phyloP scores from a whole-genome alignment of 805 yeast species.

The Yamadazyma insecticola region DNA sequence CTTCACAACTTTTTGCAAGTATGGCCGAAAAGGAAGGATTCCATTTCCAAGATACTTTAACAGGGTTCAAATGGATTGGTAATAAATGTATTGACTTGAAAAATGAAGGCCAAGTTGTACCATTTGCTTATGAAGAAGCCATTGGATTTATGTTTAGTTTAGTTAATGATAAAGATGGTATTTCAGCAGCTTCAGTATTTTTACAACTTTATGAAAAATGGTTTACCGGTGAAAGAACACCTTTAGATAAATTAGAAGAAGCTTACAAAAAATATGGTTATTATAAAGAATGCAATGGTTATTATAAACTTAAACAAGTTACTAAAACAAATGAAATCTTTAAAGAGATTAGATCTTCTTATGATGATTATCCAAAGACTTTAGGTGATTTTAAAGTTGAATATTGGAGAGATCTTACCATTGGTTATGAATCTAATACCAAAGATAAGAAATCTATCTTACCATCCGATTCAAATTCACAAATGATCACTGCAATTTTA shows the following conservation, averaged over 20 bases:
- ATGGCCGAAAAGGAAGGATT: slow-evolving; percentile 64
- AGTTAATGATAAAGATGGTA: slow-evolving; percentile 91
- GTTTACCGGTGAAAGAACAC: slow-evolving; percentile 33
- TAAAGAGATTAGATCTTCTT: slow-evolving; percentile 41
- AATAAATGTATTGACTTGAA: slow-evolving; percentile 77
- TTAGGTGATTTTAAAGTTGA: slow-evolving; percentile 58
- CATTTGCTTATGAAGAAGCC: slow-evolving; percentile 94
- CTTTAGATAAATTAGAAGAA: slow-evolving; percentile 47
- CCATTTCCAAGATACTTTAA: slow-evolving; percentile 72
- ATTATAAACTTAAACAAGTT: slow-evolving; percentile 62
- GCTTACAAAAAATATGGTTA: slow-evolving; percentile 70
- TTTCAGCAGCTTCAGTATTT: slow-evolving; percentile 73
- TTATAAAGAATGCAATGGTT: slow-evolving; percentile 83
- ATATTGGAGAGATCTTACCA: slow-evolving; percentile 80
- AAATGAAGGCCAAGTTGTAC: slow-evolving; percentile 58
- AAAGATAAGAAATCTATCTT: slow-evolving; percentile 52
- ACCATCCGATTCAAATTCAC: slow-evolving; percentile 69
- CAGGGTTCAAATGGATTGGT: slow-evolving; percentile 98
- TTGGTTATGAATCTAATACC: slow-evolving; percentile 74
- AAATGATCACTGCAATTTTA: slow-evolving; percentile 77
- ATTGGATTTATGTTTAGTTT: slow-evolving; percentile 87
- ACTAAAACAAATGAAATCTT: slow-evolving; percentile 52
- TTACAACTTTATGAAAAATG: slow-evolving; percentile 61
- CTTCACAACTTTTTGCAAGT: slow-evolving; percentile 71
- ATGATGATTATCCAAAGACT: slow-evolving; percentile 32